A percentile compares a stretch with the other conserved stretches of the same genome.
phyloP scores from a whole-genome alignment of 805 yeast species.

The Lipomyces orientalis region DNA sequence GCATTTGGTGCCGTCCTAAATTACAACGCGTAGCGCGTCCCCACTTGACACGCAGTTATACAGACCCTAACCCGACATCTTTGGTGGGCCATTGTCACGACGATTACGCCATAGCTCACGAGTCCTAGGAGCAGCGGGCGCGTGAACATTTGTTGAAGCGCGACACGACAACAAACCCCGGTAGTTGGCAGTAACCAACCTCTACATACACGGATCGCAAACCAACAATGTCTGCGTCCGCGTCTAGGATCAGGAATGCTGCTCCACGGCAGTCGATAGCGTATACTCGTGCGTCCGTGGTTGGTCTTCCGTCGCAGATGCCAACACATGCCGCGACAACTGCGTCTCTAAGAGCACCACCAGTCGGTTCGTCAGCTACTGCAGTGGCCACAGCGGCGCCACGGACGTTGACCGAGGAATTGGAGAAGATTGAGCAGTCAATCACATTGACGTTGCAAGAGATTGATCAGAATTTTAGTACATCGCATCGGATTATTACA shows the following conservation, averaged over 20 bases:
- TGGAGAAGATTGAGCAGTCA: slow-evolving; percentile 78
- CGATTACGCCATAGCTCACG: no score
- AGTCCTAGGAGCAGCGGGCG: no score
- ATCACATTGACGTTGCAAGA: slow-evolving; percentile 78
- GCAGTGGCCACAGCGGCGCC: slow-evolving; percentile 15
- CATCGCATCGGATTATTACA: slow-evolving; percentile 69
- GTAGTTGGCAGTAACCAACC: neutral
- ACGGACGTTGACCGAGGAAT: slow-evolving; percentile 43
- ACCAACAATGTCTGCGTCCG: neutral
- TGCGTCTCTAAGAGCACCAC: slow-evolving; percentile 13
- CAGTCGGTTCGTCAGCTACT: slow-evolving; percentile 2
- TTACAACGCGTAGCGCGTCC: neutral
- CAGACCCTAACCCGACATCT: neutral
- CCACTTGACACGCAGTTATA: neutral
- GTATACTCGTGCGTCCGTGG: slow-evolving; percentile 16
- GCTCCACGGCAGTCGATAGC: slow-evolving; percentile 24
- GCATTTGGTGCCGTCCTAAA: neutral
- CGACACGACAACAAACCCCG: neutral
- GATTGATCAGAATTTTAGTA: slow-evolving; percentile 74
- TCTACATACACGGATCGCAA: neutral
- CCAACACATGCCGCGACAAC: neutral
- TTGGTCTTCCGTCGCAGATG: neutral
- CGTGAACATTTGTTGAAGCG: neutral
- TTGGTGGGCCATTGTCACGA: neutral
- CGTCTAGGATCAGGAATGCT: neutral